Base-by-base conservation (phyloP, 2,329 filamentous ascomycete species). In the Pezicula radicicola region DNA sequence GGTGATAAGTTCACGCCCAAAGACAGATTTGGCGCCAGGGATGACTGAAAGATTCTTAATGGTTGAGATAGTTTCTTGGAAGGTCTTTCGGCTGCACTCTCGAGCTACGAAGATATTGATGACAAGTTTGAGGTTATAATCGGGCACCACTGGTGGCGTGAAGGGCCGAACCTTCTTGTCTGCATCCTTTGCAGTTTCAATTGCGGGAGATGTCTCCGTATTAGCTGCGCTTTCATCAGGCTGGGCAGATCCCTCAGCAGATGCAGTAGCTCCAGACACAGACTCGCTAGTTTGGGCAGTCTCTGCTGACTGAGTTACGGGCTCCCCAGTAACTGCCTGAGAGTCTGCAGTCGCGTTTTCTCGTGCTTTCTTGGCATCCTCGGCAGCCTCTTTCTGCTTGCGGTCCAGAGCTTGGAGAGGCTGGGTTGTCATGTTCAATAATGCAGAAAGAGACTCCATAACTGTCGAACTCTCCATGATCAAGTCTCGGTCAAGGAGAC, bases 21-120 rank as follows among this genome's bases (percentile, higher is more conserved):
- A 97, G 10, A 91, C 80, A 49, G 88, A 83, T 71, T 95, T 94
- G 16, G 93, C 91, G 12, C 88, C 91, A 15, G 93, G 91, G 55
- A 99, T 94, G 37, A 89, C 87, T 5, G 92, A 97, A 41, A 99
- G 80, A 65, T 97, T 97, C 74, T 96, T 97, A 76, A 99, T 96
- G n/a, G 95, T 95, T 15, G 93, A 94, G 49, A 99, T 81, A 1
- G 94, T 97, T 70, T 97, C 95, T 67, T 94, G 89, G 79, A 99
- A 99, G 0, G 94, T 97, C 76, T 96, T 97, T 57, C 90, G 92
- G 66, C 91, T 96, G 72, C 94, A 99, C 70, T 99, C 94, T 46
- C 92, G 88, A 56, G 93, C 93, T 41, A 96, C 91, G 59, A 99
- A 89, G 52, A 99, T 96, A 67, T 94, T 94, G 61, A 97, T 89